These are phyloP conservation scores for Fusarium fujikuroi DNA, from an alignment of 2,329 filamentous ascomycete species.

Conservation along the genomic window DNA sequence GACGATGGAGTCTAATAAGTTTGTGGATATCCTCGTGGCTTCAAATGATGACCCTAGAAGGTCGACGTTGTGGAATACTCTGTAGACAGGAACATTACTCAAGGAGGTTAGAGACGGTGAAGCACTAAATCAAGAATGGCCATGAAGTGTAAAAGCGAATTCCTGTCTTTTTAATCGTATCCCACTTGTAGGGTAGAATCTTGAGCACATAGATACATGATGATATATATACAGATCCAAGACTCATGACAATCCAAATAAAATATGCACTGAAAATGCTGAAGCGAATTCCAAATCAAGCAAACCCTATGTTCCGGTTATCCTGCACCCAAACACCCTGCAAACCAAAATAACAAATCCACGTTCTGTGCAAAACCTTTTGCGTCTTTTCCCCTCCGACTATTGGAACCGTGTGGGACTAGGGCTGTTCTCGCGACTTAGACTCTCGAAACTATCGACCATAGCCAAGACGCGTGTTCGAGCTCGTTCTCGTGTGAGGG, in stretches of 20 bases:
- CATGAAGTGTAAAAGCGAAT: background rate
- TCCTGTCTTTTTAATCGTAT: constrained; percentile 3
- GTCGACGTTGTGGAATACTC: background rate
- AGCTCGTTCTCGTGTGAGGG: constrained; percentile 51
- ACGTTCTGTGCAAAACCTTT: background rate
- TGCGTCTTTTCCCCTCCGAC: background rate
- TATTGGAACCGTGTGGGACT: constrained; percentile 50
- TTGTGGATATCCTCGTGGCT: background rate
- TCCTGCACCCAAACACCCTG: constrained; percentile 35
- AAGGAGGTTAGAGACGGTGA: background rate
- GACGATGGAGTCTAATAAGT: background rate
- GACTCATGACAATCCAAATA: constrained; percentile 4
- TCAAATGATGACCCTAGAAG: background rate
- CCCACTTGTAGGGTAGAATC: constrained; percentile 2
- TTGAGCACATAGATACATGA: constrained; percentile 20
- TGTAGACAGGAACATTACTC: background rate
- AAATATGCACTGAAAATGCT: constrained; percentile 16
- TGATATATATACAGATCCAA: constrained; percentile 25
- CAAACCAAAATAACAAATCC: constrained; percentile 16
- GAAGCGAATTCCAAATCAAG: constrained; percentile 5
- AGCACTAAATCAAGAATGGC: background rate
- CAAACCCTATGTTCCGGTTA: constrained; percentile 5
- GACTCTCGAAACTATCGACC: constrained; percentile 65
- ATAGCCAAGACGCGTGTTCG: constrained; percentile 63
- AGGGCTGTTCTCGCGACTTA: constrained; percentile 57